A percentile compares a stretch with the other conserved stretches of the same genome.
Conservation (phyloP, 2,329 filamentous ascomycete species). For the Pestalotiopsis fici region DNA sequence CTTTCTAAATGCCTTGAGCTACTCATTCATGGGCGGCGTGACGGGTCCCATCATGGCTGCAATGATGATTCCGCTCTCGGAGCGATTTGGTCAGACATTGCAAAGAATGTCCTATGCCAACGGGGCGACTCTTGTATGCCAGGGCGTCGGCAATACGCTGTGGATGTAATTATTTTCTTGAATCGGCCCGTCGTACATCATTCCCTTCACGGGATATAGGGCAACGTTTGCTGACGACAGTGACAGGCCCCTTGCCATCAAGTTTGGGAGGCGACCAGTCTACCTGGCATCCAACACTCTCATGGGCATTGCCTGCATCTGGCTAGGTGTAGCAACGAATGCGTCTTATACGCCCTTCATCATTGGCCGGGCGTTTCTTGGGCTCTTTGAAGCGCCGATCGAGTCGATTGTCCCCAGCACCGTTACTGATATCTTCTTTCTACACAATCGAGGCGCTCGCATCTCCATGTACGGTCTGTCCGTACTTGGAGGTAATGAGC, state of each 20-base stretch:
- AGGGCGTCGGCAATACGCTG: background rate
- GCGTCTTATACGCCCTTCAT: constrained; percentile 1
- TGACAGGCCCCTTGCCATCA: background rate
- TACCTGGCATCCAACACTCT: background rate
- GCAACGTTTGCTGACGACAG: background rate
- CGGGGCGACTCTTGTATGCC: background rate
- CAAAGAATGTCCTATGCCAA: background rate
- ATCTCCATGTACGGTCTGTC: constrained; percentile 33
- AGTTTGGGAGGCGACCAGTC: constrained; percentile 1
- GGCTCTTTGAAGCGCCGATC: background rate
- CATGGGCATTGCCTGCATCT: constrained; percentile 3
- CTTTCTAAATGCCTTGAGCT: background rate
- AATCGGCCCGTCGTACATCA: no score
- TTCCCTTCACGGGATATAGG: no score
- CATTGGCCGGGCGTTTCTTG: background rate
- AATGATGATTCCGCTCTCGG: background rate
- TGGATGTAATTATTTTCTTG: background rate
- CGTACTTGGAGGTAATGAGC: constrained; percentile 29
- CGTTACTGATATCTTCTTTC: constrained; percentile 31
- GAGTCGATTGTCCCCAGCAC: constrained; percentile 27
- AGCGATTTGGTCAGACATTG: background rate
- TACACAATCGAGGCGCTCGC: constrained; percentile 32
- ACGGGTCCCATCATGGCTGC: constrained; percentile 3
- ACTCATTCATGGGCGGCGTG: background rate
- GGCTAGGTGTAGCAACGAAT: background rate